Evolutionary conservation across 1,284 basidiomycete genomes (phyloP).

Genomic region (Cryptococcus deneoformans): DNA sequence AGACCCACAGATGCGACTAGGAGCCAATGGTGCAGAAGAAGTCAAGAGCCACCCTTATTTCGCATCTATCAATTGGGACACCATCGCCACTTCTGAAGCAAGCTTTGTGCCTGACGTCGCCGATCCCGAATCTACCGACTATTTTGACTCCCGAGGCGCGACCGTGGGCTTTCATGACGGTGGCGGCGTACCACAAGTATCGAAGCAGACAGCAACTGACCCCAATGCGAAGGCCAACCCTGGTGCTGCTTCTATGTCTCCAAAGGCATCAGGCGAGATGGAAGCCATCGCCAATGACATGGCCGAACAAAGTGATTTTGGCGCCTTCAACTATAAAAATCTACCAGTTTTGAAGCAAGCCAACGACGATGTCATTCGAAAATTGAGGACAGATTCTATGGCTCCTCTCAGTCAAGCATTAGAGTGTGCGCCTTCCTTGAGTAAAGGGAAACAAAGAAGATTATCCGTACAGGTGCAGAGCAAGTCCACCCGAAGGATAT

Average conservation of each 20-base stretch:
- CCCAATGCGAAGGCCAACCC: neutral
- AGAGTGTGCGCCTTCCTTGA: conserved; percentile 15
- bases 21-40: conserved; percentile 84
- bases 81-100: conserved; percentile 80
- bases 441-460: conserved; percentile 25
- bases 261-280: conserved; percentile 49
- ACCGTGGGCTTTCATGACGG: conserved; percentile 39
- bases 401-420: conserved; percentile 26
- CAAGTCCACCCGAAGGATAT: conserved; percentile 14
- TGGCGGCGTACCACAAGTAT: conserved; percentile 75
- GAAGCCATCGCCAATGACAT: conserved; percentile 49
- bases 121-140: conserved; percentile 97
- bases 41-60: conserved; percentile 94
- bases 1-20: conserved; percentile 77
- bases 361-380: conserved; percentile 97
- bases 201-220: conserved; percentile 53
- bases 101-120: conserved; percentile 94
- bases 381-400: conserved; percentile 59
- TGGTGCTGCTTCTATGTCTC: conserved; percentile 6
- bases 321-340: conserved; percentile 98
- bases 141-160: conserved; percentile 90
- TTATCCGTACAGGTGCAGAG: conserved; percentile 22
- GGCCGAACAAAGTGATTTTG: conserved; percentile 72
- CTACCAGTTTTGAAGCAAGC: conserved; percentile 94
- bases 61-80: conserved; percentile 86